Evolutionary conservation across 1,284 basidiomycete genomes (phyloP).

Genomic region (Cutaneotrichosporon dermatis): DNA sequence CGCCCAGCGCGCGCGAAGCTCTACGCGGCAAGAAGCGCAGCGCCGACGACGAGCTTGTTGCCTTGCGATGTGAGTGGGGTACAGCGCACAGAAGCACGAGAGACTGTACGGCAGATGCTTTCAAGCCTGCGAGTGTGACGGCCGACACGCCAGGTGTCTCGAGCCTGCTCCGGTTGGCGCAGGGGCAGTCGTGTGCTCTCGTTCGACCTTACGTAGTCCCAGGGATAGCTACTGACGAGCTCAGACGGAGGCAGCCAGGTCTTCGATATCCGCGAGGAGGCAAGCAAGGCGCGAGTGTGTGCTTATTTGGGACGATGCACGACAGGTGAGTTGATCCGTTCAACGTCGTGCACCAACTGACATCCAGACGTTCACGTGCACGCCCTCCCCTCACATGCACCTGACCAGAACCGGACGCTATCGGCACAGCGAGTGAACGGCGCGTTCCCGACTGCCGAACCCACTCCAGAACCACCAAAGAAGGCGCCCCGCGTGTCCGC

Average conservation of each 20-base stretch:
- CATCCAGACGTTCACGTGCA: constrained; percentile 28
- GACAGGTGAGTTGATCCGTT: constrained; percentile 21
- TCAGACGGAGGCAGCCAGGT: constrained; percentile 31
- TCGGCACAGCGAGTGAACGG: constrained; percentile 7
- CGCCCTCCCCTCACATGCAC: constrained; percentile 30
- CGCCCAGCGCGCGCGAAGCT: constrained; percentile 8
- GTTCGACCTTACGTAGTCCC: constrained; percentile 4
- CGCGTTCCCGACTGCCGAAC: constrained; percentile 1
- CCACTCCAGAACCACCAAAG: neutral
- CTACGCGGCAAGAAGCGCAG: constrained; percentile 4
- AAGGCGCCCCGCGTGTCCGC: neutral
- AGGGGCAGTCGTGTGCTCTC: neutral
- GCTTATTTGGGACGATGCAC: constrained; percentile 32
- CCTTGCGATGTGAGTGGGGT: constrained; percentile 16
- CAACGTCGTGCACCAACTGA: neutral
- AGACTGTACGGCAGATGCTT: constrained; percentile 37
- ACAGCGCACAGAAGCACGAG: too few relatives aligned
- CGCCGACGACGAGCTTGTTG: constrained; percentile 13
- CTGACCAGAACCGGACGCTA: constrained; percentile 35
- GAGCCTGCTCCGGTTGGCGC: constrained; percentile 10
- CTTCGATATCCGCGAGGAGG: constrained; percentile 39
- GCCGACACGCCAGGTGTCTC: constrained; percentile 25
- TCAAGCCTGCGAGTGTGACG: constrained; percentile 42
- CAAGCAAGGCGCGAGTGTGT: constrained; percentile 38
- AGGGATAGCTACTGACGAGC: neutral